Evolutionary conservation across 139 green algal species (phyloP).

Genomic region (Chlorella sorokiniana): DNA sequence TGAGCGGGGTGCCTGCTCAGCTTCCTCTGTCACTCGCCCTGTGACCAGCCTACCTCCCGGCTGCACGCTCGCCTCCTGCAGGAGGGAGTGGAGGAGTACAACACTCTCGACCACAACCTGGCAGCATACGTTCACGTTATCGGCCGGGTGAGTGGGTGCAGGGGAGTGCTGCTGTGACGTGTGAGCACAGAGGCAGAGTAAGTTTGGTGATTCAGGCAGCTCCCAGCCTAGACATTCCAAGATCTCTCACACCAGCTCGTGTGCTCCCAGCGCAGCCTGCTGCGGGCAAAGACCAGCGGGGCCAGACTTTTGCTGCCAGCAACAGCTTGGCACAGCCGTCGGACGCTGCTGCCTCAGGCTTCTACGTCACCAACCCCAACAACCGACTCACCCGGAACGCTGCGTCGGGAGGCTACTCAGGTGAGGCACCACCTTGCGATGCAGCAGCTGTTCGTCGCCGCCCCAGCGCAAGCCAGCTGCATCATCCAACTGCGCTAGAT

Average conservation of each 20-base stretch:
- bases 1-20: not conserved
- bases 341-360: conserved; percentile 57
- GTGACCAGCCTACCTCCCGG: not conserved
- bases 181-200: not conserved
- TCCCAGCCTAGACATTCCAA: not conserved
- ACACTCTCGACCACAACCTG: conserved; percentile 64
- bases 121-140: conserved; percentile 64
- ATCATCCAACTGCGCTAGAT: too few species aligned
- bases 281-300: conserved; percentile 26
- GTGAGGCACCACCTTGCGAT: not conserved
- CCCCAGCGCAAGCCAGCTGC: too few species aligned
- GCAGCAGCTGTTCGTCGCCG: too few species aligned
- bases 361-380: conserved; percentile 66
- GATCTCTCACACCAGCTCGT: not conserved
- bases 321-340: conserved; percentile 48
- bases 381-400: conserved; percentile 63
- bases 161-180: too few species aligned
- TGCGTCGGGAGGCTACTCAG: conserved; percentile 60
- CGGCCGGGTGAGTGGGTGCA: conserved; percentile 10
- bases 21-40: not conserved
- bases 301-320: conserved; percentile 34
- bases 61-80: too few species aligned
- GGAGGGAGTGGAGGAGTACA: conserved; percentile 64
- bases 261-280: conserved; percentile 27
- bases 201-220: not conserved